Evolutionary conservation across 495 filamentous ascomycete species (phyloP), one percentile per base, ranked within the genome.

Genomic region (Xylaria grammica): DNA sequence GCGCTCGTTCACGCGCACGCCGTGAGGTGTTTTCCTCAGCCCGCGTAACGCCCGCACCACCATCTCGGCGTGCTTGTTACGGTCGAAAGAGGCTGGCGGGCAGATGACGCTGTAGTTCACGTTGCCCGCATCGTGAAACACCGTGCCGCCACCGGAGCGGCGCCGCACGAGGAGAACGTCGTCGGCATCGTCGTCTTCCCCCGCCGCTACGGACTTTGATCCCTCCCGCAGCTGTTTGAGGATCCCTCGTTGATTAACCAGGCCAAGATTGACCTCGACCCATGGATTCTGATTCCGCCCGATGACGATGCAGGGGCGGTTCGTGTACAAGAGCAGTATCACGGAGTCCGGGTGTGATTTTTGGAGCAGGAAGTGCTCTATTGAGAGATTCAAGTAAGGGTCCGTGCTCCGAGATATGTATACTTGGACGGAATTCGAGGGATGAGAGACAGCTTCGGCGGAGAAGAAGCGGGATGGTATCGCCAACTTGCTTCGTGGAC

Each of bases 251-350:
- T 30, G 36, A 30, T 77, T 73, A 1, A 93, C 77, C 9, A 82
- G 78, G 20, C 78, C 78, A 8, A 96, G 83, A 74, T 97, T 92
- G 50, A 90, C 88, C 75, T 99, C 95, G 9, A 91, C 81, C 94
- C 94, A 99, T 42, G 95, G 95, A 73, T 99, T 99, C 73, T 99
- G 95, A 74, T 99, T 99, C 50, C 94, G 90, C 15, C 95, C 95
- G 62, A 99, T 88, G 66, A 99, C 86, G 53, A 99, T 83, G 75
- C 90, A 90, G 8, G 94, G 93, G 13, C 82, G 78, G 76, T 99
- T 98, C 63, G 85, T 81, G 78, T 98, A 99, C 19, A 98, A 82
- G 63, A 97, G 93, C 0, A 97, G 84, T 34, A 97, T 74, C 45
- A 83, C 86, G 5, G 92, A 93, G 65, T 89, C 82, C 5, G 85